Evolutionary conservation across 2,329 filamentous ascomycete genomes (phyloP).

Genomic region (Apiospora phragmitis): DNA sequence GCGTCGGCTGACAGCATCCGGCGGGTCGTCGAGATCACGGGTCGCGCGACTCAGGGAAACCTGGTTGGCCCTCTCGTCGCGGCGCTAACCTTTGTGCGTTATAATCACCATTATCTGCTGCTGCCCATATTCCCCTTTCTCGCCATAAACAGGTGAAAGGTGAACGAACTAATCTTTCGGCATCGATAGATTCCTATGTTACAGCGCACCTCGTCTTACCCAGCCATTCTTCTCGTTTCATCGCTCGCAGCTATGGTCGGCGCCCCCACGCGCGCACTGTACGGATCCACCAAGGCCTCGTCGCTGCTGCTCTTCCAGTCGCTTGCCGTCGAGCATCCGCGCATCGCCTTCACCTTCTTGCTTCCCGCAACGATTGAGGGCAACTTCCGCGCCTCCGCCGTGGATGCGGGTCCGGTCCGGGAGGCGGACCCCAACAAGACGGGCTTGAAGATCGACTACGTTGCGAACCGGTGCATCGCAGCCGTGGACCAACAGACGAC

Average conservation of each 20-base stretch:
- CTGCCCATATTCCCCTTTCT: neutral
- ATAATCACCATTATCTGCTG: neutral
- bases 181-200: slow-evolving; percentile 28
- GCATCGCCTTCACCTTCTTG: slow-evolving; percentile 31
- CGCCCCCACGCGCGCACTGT: slow-evolving; percentile 35
- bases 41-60: slow-evolving; percentile 29
- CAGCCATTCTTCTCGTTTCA: slow-evolving; percentile 29
- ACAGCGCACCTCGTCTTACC: slow-evolving; percentile 29
- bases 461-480: slow-evolving; percentile 29
- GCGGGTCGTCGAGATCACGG: slow-evolving; percentile 24
- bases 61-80: slow-evolving; percentile 31
- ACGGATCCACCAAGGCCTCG: slow-evolving; percentile 35
- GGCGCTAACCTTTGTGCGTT: slow-evolving; percentile 27
- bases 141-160: neutral
- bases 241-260: slow-evolving; percentile 32
- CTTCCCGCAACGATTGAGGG: slow-evolving; percentile 36
- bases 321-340: slow-evolving; percentile 34
- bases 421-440: slow-evolving; percentile 28
- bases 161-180: neutral
- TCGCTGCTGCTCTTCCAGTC: slow-evolving; percentile 34
- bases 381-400: slow-evolving; percentile 34
- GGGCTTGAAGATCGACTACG: slow-evolving; percentile 32
- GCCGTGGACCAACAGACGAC: slow-evolving; percentile 26
- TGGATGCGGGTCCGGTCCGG: slow-evolving; percentile 27
- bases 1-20: slow-evolving; percentile 24